Evolutionary conservation across 2,329 filamentous ascomycete species (phyloP), one percentile per base, ranked within the genome.

Genomic region (Fusarium subglutinans): DNA sequence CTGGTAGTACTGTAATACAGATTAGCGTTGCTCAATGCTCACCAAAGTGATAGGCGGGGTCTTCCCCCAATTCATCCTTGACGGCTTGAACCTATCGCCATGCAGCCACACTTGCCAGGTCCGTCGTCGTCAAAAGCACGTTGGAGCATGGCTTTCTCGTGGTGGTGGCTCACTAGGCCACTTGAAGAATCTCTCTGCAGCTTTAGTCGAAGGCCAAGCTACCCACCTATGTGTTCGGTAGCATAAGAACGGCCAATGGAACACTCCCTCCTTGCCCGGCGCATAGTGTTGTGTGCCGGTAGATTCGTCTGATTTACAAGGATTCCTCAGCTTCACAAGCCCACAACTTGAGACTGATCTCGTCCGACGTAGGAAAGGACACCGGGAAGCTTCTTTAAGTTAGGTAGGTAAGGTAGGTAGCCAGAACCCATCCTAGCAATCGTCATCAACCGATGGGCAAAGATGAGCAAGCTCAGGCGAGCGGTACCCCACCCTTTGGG

Each of bases 1-100:
- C 56, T 60, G 44, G 69, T 57, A 51, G 60, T 48, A 54, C 35
- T 37, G 35, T 37, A 35, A 74, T 69, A 54, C 61, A 72, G 68
- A 74, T 72, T 72, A 68, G 72, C 68, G 60, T 66, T 50, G 59
- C 58, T 59, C 28, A 45, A 70, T 63, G 57, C 38, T 50, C 54
- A 40, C 47, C 33, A 33, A 61, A 54, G 26, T 48, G 47, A 70
- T 59, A 47, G 64, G 65, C 59, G 63, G 58, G 43, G 50, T 44
- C 50, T 64, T 58, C 18, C 22, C 53, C 58, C 54, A 61, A 63
- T 58, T 28, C 54, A 70, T 73, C 62, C 53, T 37, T 45, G 15
- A 51, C 33, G 28, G 48, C 48, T 51, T 51, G 48, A 73, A 63
- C 35, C 53, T 50, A 50, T 70, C 50, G 58, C 45, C 66, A 59